Conservation (phyloP, 2,329 filamentous ascomycete species). For the Trichoderma simmonsii region DNA sequence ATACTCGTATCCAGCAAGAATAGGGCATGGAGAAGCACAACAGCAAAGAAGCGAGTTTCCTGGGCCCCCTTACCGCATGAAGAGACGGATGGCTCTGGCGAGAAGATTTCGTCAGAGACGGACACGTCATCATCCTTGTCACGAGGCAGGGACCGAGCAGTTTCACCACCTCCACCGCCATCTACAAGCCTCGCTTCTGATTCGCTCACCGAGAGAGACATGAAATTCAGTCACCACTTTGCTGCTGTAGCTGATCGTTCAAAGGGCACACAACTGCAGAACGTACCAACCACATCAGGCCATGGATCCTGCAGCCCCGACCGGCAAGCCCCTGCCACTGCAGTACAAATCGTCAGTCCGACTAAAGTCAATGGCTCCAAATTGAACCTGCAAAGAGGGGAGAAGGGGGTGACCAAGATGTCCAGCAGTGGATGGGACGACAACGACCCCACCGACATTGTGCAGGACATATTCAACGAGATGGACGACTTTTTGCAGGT, state of each 20-base stretch:
- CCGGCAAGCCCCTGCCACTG: constrained; percentile 27
- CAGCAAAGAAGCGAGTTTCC: constrained; percentile 33
- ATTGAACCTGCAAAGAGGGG: background rate
- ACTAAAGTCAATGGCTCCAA: background rate
- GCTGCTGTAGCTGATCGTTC: constrained; percentile 39
- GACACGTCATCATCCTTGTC: constrained; percentile 11
- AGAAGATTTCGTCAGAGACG: background rate
- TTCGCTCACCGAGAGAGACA: constrained; percentile 34
- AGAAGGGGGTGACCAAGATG: background rate
- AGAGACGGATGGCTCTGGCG: constrained; percentile 7
- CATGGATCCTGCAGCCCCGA: constrained; percentile 25
- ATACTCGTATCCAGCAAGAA: constrained; percentile 36
- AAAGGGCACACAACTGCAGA: constrained; percentile 29
- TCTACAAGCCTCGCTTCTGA: constrained; percentile 36
- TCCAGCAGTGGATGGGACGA: constrained; percentile 18
- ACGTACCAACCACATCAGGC: constrained; percentile 45
- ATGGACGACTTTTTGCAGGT: constrained; percentile 35
- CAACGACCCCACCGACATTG: constrained; percentile 35
- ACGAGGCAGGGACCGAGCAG: constrained; percentile 23
- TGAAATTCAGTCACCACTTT: constrained; percentile 49
- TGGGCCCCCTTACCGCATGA: constrained; percentile 37
- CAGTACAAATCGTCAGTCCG: constrained; percentile 12
- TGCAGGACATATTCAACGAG: constrained; percentile 37
- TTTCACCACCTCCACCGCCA: constrained; percentile 41
- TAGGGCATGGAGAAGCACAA: constrained; percentile 32